Evolutionary conservation across 352 stramenopile species (phyloP).

Genomic region (Globisporangium solare): DNA sequence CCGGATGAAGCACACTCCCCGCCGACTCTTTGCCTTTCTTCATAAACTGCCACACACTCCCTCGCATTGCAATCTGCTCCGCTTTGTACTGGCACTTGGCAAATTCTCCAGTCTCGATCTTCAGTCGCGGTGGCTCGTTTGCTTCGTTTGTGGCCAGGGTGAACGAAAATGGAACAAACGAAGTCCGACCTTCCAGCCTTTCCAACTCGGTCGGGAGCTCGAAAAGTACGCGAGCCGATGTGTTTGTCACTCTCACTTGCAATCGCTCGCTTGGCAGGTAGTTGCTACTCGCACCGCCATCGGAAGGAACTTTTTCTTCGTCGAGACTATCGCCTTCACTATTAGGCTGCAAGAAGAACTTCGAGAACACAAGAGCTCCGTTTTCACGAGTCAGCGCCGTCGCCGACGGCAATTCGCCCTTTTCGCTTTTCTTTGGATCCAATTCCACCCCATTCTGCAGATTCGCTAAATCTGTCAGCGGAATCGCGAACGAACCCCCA

Average conservation of each 20-base stretch:
- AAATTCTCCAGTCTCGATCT: constrained; percentile 58
- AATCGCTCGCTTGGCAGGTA: constrained; percentile 36
- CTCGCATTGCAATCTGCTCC: constrained; percentile 43
- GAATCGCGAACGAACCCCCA: constrained; percentile 46
- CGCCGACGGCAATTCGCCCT: constrained; percentile 6
- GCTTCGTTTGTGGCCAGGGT: constrained; percentile 37
- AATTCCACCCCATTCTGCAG: constrained; percentile 13
- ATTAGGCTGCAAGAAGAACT: constrained; percentile 33
- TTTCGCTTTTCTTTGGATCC: neutral
- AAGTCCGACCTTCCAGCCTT: constrained; percentile 28
- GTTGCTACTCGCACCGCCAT: neutral
- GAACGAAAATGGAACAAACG: constrained; percentile 49
- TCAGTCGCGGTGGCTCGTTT: constrained; percentile 34
- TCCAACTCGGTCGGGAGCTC: constrained; percentile 47
- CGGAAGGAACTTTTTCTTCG: constrained; percentile 1
- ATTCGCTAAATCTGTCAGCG: constrained; percentile 40
- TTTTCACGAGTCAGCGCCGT: constrained; percentile 52
- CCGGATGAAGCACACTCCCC: constrained; percentile 8
- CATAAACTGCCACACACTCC: constrained; percentile 47
- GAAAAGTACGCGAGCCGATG: constrained; percentile 54
- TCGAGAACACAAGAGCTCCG: constrained; percentile 50
- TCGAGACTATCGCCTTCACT: constrained; percentile 5
- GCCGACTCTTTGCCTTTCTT: constrained; percentile 25
- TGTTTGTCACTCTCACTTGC: constrained; percentile 58
- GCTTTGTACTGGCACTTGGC: constrained; percentile 68